A percentile compares a stretch with the other conserved stretches of the same genome.
These are phyloP conservation scores for Zalaria sp. DNA, from an alignment of 2,329 filamentous ascomycete genomes.

Conservation along the genomic window DNA sequence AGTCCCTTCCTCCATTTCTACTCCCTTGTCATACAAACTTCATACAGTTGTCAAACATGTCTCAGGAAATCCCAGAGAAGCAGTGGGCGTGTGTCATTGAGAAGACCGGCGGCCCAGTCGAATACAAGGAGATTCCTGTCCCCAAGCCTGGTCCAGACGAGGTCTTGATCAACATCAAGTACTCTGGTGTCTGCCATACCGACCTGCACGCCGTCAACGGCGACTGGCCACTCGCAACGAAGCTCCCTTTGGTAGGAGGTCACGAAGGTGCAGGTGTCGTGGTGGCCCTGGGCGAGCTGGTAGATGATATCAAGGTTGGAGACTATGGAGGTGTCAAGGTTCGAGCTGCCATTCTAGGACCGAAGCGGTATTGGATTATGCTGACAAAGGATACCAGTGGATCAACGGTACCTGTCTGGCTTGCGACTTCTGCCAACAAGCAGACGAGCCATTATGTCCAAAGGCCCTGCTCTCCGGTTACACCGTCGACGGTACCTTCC, in stretches of 20 bases:
- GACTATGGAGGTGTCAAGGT: conserved; percentile 69
- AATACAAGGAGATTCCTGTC: conserved; percentile 73
- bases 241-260: conserved; percentile 75
- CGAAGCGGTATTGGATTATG: no score
- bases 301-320: conserved; percentile 64
- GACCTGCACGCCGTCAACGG: conserved; percentile 72
- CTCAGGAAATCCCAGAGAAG: conserved; percentile 48
- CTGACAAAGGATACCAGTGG: conserved; percentile 37
- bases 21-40: background rate
- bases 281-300: conserved; percentile 64
- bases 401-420: conserved; percentile 74
- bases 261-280: conserved; percentile 68
- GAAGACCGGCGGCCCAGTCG: conserved; percentile 53
- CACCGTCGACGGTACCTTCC: conserved; percentile 85
- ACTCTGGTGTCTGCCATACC: conserved; percentile 82
- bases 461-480: conserved; percentile 70
- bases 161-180: conserved; percentile 84
- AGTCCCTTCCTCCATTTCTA: conserved; percentile 2
- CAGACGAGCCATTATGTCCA: conserved; percentile 73
- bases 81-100: conserved; percentile 92
- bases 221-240: conserved; percentile 76
- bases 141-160: conserved; percentile 72
- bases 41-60: conserved; percentile 1
- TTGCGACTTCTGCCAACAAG: conserved; percentile 69
- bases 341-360: background rate